Evolutionary conservation across 495 filamentous ascomycete species (phyloP).

Genomic region (Hamigera avellanea): DNA sequence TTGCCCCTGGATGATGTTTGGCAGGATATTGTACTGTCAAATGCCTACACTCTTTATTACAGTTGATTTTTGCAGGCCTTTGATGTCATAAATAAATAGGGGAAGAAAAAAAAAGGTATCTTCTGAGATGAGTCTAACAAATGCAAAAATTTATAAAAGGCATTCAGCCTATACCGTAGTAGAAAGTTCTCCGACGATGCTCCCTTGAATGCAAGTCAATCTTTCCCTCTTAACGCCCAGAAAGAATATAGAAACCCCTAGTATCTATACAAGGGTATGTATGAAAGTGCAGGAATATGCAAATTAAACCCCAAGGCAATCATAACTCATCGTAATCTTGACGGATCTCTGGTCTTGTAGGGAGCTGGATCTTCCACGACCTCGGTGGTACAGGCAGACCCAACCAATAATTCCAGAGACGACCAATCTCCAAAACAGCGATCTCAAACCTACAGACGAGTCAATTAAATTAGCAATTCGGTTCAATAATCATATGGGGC

Average conservation of each 20-base stretch:
- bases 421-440: constrained; percentile 40
- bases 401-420: constrained; percentile 68
- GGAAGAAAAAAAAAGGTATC: too few relatives aligned
- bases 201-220: too few relatives aligned
- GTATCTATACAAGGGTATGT: too few relatives aligned
- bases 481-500: not conserved
- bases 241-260: too few relatives aligned
- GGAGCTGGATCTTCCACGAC: constrained; percentile 49
- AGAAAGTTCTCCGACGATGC: not conserved
- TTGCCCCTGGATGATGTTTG: too few relatives aligned
- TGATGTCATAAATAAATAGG: too few relatives aligned
- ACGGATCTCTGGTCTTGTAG: constrained; percentile 14
- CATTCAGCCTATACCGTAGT: not conserved
- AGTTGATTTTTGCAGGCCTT: too few relatives aligned
- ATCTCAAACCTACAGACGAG: constrained; percentile 47
- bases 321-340: constrained; percentile 43
- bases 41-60: too few relatives aligned
- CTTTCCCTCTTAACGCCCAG: too few relatives aligned
- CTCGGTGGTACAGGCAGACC: constrained; percentile 62
- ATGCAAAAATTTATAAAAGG: not conserved
- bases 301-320: constrained; percentile 7
- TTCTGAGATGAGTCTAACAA: too few relatives aligned
- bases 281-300: constrained; percentile 1
- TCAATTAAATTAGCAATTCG: too few relatives aligned
- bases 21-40: too few relatives aligned